These are phyloP conservation scores for Ganoderma sinense DNA, from an alignment of 1,284 basidiomycete species.

Conservation along the genomic window DNA sequence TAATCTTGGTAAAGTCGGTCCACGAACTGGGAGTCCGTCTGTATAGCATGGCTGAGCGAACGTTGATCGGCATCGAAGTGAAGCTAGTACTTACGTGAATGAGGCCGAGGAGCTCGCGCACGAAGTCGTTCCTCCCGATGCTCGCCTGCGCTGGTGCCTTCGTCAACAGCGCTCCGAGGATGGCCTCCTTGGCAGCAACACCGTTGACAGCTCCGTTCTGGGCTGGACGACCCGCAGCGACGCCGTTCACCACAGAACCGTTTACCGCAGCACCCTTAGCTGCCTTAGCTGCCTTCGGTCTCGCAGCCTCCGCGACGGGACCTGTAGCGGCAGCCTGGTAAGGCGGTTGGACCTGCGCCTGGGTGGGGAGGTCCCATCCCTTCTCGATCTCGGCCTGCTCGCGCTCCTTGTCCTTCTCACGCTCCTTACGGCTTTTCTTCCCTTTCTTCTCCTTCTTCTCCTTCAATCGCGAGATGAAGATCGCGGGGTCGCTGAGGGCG, in stretches of 20 bases:
- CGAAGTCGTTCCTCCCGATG: slow-evolving; percentile 67
- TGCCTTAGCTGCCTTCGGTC: not conserved
- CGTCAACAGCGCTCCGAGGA: slow-evolving; percentile 38
- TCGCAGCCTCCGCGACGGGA: slow-evolving; percentile 21
- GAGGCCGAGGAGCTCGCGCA: slow-evolving; percentile 69
- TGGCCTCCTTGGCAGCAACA: slow-evolving; percentile 37
- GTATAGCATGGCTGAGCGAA: not conserved
- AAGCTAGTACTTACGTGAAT: slow-evolving; percentile 63
- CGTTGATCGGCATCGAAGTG: not conserved
- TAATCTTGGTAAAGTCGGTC: slow-evolving; percentile 33
- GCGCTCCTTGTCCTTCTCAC: slow-evolving; percentile 48
- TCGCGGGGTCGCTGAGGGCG: slow-evolving; percentile 66
- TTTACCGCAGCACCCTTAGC: not conserved
- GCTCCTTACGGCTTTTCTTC: slow-evolving; percentile 45
- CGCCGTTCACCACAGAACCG: not conserved
- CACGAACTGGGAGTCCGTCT: slow-evolving; percentile 34
- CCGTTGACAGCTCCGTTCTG: slow-evolving; percentile 19
- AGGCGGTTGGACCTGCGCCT: slow-evolving; percentile 22
- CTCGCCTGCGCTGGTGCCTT: slow-evolving; percentile 27
- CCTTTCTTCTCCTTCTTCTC: slow-evolving; percentile 42
- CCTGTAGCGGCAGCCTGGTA: slow-evolving; percentile 18
- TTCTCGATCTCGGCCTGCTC: slow-evolving; percentile 65
- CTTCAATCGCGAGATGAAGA: slow-evolving; percentile 50
- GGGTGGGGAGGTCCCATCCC: slow-evolving; percentile 61
- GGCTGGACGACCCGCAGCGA: not conserved